phyloP scores from a whole-genome alignment of 192 early-diverging fungal genomes.

The Coemansia sp. region DNA sequence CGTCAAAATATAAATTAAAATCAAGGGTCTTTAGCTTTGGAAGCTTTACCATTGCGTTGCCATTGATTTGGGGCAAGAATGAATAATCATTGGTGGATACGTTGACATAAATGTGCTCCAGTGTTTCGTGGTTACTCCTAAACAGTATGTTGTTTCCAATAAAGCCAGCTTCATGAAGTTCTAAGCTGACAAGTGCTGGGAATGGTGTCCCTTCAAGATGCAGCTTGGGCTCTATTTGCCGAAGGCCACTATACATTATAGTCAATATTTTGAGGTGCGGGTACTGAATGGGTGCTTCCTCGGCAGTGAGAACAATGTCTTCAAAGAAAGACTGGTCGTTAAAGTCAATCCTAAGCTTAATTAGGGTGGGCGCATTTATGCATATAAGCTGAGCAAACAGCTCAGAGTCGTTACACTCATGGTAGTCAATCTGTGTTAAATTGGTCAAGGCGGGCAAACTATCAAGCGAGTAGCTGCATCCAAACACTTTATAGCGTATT shows the following conservation, averaged over 20 bases:
- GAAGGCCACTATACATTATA: not conserved
- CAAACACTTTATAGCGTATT: not conserved
- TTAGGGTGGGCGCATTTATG: not conserved
- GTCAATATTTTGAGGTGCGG: not conserved
- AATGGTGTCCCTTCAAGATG: not conserved
- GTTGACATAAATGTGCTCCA: not conserved
- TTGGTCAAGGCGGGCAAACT: not conserved
- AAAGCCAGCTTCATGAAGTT: not conserved
- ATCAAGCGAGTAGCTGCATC: not conserved
- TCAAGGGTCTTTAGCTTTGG: not conserved
- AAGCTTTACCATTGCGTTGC: not conserved
- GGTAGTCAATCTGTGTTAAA: not conserved
- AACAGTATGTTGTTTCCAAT: not conserved
- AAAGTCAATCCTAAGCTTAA: not conserved
- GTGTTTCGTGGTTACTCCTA: not conserved
- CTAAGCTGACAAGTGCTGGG: not conserved
- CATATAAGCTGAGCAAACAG: not conserved
- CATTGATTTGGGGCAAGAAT: not conserved
- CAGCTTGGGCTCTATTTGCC: not conserved
- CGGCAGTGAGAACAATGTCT: not conserved
- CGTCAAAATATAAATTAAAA: not conserved
- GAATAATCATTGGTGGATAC: not conserved
- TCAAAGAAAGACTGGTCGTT: not conserved
- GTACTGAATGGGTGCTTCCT: not conserved
- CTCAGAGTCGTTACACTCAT: not conserved